Evolutionary conservation across 140 eudicot genomes (phyloP).

Genomic region (Senecio squalidus): DNA sequence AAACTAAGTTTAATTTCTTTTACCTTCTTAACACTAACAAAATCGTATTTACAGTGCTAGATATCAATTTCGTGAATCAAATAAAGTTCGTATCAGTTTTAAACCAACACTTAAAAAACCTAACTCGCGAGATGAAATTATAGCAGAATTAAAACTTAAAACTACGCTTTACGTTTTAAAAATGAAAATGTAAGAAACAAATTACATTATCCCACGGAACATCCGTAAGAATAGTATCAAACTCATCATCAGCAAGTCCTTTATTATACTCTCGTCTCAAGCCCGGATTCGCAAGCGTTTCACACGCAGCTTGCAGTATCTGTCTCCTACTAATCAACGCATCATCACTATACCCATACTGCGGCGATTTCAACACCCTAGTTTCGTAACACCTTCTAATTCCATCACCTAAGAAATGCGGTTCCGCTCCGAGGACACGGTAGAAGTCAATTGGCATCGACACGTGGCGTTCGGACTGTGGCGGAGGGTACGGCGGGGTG

Average conservation of each 20-base stretch:
- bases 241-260: conserved; percentile 64
- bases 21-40: neutral
- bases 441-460: conserved; percentile 81
- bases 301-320: conserved; percentile 89
- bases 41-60: neutral
- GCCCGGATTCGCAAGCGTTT: conserved; percentile 60
- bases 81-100: too few species aligned
- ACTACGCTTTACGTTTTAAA: too few species aligned
- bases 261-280: conserved; percentile 70
- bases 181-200: neutral
- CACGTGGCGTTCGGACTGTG: conserved; percentile 63
- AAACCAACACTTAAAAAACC: too few species aligned
- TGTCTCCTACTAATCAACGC: conserved; percentile 71
- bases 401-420: conserved; percentile 84
- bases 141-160: too few species aligned
- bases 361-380: conserved; percentile 78
- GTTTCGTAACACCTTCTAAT: conserved; percentile 69
- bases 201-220: conserved; percentile 86
- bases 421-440: conserved; percentile 67
- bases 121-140: too few species aligned
- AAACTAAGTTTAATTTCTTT: neutral
- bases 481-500: conserved; percentile 45
- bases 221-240: conserved; percentile 63
- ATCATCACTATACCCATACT: conserved; percentile 83
- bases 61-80: too few species aligned